Conservation (phyloP, 495 filamentous ascomycete genomes). For the Penicillium salamii region DNA sequence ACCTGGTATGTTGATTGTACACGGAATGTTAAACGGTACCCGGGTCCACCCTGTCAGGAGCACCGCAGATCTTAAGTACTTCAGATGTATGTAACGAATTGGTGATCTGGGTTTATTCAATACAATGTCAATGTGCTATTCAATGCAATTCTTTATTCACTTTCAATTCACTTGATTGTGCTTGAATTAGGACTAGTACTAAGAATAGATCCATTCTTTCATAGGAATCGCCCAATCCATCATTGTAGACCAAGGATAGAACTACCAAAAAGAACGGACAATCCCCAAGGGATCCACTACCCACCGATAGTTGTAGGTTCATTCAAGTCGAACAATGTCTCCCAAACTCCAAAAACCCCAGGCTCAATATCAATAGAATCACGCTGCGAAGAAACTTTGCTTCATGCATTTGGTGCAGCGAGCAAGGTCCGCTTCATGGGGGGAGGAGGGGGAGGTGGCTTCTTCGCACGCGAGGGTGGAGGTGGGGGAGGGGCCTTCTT, state of each 20-base stretch:
- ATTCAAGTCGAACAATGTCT: neutral
- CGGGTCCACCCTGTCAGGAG: too few relatives aligned
- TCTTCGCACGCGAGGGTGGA: constrained; percentile 77
- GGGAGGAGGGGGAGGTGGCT: constrained; percentile 62
- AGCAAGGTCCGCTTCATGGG: constrained; percentile 46
- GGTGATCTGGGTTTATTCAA: too few relatives aligned
- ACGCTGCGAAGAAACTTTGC: neutral
- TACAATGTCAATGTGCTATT: too few relatives aligned
- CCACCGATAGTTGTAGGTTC: constrained; percentile 4
- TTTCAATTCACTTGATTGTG: too few relatives aligned
- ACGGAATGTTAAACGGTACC: too few relatives aligned
- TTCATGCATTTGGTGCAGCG: constrained; percentile 29
- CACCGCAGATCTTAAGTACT: neutral
- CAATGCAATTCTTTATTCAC: too few relatives aligned
- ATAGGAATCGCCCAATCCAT: too few relatives aligned
- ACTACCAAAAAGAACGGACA: constrained; percentile 1
- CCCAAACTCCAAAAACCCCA: constrained; percentile 15
- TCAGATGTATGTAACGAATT: too few relatives aligned
- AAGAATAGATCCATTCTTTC: too few relatives aligned
- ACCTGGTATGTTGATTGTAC: too few relatives aligned
- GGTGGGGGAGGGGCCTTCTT: constrained; percentile 80
- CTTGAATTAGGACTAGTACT: too few relatives aligned
- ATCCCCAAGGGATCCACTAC: neutral
- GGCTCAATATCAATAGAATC: constrained; percentile 6
- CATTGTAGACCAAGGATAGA: too few relatives aligned